Evolutionary conservation across 2,329 filamentous ascomycete species (phyloP), one percentile per base, ranked within the genome.

Genomic region (Phialophora verrucosa): DNA sequence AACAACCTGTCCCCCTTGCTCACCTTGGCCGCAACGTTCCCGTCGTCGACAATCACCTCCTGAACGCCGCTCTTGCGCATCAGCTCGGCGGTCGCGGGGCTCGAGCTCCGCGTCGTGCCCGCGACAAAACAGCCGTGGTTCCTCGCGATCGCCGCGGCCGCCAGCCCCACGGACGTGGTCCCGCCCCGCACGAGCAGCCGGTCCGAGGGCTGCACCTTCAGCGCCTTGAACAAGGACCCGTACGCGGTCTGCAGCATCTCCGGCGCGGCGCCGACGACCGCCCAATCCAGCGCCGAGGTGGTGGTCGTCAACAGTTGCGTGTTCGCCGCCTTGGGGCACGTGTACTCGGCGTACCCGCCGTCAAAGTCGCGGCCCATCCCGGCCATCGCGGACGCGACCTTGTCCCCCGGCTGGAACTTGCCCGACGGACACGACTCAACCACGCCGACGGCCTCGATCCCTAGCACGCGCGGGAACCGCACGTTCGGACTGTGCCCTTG

Each of bases 211-310:
- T 76, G 62, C 23, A 84, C 59, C 51, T 75, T 72, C 55, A 84
- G 70, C 3, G 75, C 72, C 54, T 73, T 75, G n/a, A 79, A 77
- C 44, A 84, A 65, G 6, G 76, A 76, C 0, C 82, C 82, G 71
- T 78, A 83, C 1, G 82, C 79, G 2, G 82, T 84, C 73, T 84
- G 82, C 65, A 84, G 65, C 82, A 84, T 84, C 73, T 84, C 82
- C 2, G 82, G 82, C 60, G 83, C 73, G 0, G 82, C 81, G 4
- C 81, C 83, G 1, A 85, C 67, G 1, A 76, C 72, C 31, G 78
- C 75, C 81, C 82, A 83, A 0, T 73, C 70, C 4, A 83, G 68
- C 10, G 73, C 71, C 4, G 75, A 69, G 4, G 83, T 69, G 11
- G 73, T 70, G 4, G 75, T 77, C 32, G 74, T 70, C 5, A 69